phyloP scores from a whole-genome alignment of 371 early-diverging fungal species.

The Apophysomyces ossiformis region DNA sequence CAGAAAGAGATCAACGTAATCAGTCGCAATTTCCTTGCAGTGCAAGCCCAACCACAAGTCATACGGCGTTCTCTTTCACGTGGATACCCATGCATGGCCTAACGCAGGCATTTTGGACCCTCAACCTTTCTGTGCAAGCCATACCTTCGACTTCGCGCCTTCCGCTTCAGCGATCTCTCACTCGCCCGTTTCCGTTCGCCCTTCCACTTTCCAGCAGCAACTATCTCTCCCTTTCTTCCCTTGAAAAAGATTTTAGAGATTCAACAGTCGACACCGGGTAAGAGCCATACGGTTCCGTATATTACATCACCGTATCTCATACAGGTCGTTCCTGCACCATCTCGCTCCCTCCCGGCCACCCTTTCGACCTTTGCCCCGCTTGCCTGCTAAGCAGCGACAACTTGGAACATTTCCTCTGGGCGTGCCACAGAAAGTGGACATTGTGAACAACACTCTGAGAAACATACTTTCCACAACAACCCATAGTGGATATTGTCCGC shows the following conservation, averaged over 20 bases:
- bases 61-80: neutral
- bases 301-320: neutral
- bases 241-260: neutral
- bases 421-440: neutral
- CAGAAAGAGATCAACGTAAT: neutral
- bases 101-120: neutral
- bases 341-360: neutral
- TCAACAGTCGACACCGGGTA: neutral
- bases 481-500: neutral
- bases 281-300: neutral
- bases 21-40: neutral
- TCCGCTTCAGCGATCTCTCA: neutral
- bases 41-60: neutral
- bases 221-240: neutral
- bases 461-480: neutral
- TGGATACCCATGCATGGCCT: neutral
- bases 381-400: neutral
- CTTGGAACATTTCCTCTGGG: neutral
- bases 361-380: neutral
- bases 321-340: neutral
- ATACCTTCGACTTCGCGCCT: neutral
- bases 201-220: neutral
- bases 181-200: neutral
- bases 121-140: neutral
- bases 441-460: neutral